Evolutionary conservation across 129 eudicot genomes (phyloP).

Genomic region (Mikania micrantha): DNA sequence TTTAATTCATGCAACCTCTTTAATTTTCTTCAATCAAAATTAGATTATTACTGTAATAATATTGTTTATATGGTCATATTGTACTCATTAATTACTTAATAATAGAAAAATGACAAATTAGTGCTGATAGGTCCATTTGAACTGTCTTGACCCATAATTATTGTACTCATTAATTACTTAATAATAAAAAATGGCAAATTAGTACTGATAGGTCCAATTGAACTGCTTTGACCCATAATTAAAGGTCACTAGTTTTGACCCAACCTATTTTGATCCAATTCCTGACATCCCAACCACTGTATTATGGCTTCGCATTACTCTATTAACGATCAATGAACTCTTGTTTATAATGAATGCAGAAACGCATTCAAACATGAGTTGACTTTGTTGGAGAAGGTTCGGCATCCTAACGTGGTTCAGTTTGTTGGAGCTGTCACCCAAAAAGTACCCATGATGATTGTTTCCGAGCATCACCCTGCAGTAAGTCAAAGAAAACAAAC

Average conservation of each 20-base stretch:
- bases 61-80: neutral
- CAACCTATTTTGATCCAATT: neutral
- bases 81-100: neutral
- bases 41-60: neutral
- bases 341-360: conserved; percentile 41
- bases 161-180: neutral
- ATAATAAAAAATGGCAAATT: neutral
- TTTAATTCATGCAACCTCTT: neutral
- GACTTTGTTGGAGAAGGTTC: conserved; percentile 82
- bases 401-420: conserved; percentile 98
- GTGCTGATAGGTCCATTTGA: neutral
- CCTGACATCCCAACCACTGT: neutral
- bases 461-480: conserved; percentile 61
- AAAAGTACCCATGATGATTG: conserved; percentile 97
- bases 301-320: conserved; percentile 6
- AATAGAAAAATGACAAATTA: neutral
- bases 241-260: neutral
- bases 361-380: conserved; percentile 79
- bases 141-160: neutral
- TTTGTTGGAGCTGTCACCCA: conserved; percentile 99
- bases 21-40: neutral
- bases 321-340: conserved; percentile 1
- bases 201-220: neutral
- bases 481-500: conserved; percentile 32
- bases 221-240: neutral